Percentiles rank a stretch among this genome's conserved stretches.
phyloP scores from a whole-genome alignment of 2,329 filamentous ascomycete species.

The Calonectria pseudoreteaudii region DNA sequence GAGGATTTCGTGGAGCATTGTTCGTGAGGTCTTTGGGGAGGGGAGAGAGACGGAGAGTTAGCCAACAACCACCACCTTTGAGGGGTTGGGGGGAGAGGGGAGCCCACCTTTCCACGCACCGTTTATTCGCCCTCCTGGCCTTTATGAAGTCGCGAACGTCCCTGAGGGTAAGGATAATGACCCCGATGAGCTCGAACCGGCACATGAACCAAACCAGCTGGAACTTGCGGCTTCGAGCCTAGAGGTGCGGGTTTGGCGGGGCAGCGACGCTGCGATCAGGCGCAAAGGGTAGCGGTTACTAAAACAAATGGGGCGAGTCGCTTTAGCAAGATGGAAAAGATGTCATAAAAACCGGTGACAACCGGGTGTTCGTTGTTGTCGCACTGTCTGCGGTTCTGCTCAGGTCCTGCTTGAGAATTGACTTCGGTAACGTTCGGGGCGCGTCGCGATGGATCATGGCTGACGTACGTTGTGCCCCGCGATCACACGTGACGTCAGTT shows the following conservation, averaged over 20 bases:
- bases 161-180: constrained; percentile 60
- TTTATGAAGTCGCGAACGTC: constrained; percentile 55
- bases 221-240: constrained; percentile 2
- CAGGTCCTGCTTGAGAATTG: not conserved
- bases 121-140: constrained; percentile 47
- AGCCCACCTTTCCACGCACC: constrained; percentile 27
- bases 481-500: constrained; percentile 28
- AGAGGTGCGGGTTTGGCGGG: constrained; percentile 19
- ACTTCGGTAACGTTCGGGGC: not conserved
- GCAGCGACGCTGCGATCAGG: not conserved
- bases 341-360: not conserved
- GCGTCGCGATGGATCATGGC: not conserved
- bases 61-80: not conserved
- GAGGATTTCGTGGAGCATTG: constrained; percentile 98
- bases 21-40: constrained; percentile 20
- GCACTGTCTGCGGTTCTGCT: constrained; percentile 2
- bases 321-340: not conserved
- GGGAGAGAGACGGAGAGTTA: constrained; percentile 18
- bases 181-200: constrained; percentile 65
- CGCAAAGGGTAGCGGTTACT: not conserved
- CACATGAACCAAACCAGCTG: constrained; percentile 55
- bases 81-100: not conserved
- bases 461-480: constrained; percentile 33
- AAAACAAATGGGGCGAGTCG: not conserved
- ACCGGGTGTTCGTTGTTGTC: not conserved